Evolutionary conservation across 306 rosid genomes (phyloP), one percentile per base, ranked within the genome.

Genomic region (Malus sieversii): DNA sequence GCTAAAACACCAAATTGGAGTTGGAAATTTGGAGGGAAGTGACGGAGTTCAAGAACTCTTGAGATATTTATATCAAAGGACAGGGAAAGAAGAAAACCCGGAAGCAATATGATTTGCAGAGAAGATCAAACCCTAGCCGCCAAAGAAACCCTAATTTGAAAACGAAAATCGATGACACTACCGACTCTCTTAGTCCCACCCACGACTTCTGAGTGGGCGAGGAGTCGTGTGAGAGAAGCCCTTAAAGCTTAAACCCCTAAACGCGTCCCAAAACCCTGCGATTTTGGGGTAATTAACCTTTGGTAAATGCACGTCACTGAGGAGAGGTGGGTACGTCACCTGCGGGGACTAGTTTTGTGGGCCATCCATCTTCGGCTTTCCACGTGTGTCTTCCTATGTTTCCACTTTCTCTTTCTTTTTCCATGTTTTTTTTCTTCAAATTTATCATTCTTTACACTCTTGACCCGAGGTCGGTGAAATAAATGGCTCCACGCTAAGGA

Each of bases 91-190:
- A 61, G 4, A 48, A 53, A 48, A 48, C 60, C 59, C 57, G 66
- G 14, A 74, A 11, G 58, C 11, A 68, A 29, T 16, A 22, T 29
- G 48, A 72, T 78, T 48, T 3, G n/a, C 66, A 4, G 51, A 27
- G 7, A 67, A 42, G 9, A 38, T 38, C 82, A 75, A 89, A 90
- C 91, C 93, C 96, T 92, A 88, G 97, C 95, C 90, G 96, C 95
- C 94, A 44, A 14, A 45, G 60, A 79, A 71, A 42, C 79, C 44
- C 48, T 68, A 78, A 44, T 4, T 23, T 72, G 60, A 20, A 33
- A 60, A 42, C 58, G 3, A 32, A 60, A 80, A 51, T 74, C 20
- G 72, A 30, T 35, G 74, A 58, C 9, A 25, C 51, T 15, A 6
- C 35, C 35, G 15, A 33, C 16, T n/a, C 42, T 48, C 32, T 25